Base-by-base conservation (phyloP, 2,329 filamentous ascomycete species). In the Aspergillus melleus region DNA sequence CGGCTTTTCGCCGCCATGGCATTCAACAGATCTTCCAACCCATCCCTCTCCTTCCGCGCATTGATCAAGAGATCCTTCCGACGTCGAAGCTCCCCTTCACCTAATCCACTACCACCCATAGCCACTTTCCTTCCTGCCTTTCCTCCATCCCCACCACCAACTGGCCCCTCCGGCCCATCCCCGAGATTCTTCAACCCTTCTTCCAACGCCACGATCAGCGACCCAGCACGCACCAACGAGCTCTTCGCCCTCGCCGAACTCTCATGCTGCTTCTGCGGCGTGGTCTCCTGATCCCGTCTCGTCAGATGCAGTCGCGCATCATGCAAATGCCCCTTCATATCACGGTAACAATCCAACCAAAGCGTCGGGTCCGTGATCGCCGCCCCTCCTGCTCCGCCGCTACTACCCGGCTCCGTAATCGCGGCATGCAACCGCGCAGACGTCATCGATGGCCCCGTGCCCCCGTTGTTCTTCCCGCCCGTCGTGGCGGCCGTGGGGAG, bases 241-340 rank as follows among this genome's bases (percentile, higher is more conserved):
- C 81, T 82, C 75, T 88, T 88, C 49, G 86, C 86, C 26, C 83
- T 82, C 6, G 85, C 84, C 9, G 83, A 82, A n/a, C 82, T 83
- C 66, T 87, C 83, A 68, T 88, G 86, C 70, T 88, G 86, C 55
- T 81, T 80, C 60, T 85, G 83, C 2, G 85, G 82, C 3, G 81
- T 82, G 1, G 78, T 80, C 11, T 85, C 85, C 65, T 86, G 83
- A 62, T 89, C 86, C 12, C 86, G 74, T 49, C 82, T 77, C 50
- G 84, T 86, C n/a, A 89, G 74, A 66, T 83, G 81, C 20, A 85
- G 72, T 9, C 86, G 72, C 2, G 85, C 84, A 58, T 86, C 82
- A 65, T 87, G 85, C n/a, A 89, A 76, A 58, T 84, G 81, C 8
- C 77, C 71, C 71, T 88, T 88, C 64, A 88, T 77, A 55, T 87